Conservation (phyloP, 1,284 basidiomycete genomes). For the Heterobasidion occidentale region DNA sequence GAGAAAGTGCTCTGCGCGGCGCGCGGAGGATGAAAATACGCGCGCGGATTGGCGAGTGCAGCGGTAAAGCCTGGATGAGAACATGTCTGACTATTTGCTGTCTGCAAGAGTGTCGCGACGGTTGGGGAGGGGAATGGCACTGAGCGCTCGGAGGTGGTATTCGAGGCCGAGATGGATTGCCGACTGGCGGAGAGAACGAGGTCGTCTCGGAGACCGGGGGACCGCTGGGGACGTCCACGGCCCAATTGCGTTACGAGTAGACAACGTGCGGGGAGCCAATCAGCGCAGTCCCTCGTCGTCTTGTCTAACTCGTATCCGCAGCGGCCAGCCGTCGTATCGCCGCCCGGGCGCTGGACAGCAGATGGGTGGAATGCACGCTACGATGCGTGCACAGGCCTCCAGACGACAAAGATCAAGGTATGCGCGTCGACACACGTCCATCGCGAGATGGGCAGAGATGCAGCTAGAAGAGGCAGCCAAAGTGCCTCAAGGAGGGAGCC, state of each 20-base stretch:
- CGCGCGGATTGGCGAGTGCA: conserved; percentile 2
- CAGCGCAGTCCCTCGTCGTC: too few relatives aligned
- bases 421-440: too few relatives aligned
- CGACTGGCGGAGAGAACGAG: too few relatives aligned
- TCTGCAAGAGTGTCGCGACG: not conserved
- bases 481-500: not conserved
- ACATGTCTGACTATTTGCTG: not conserved
- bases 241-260: not conserved
- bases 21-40: conserved; percentile 18
- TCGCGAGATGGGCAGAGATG: too few relatives aligned
- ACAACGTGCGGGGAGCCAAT: too few relatives aligned
- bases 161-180: too few relatives aligned
- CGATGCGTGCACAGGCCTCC: too few relatives aligned
- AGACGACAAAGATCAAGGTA: too few relatives aligned
- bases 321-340: too few relatives aligned
- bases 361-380: too few relatives aligned
- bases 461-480: not conserved
- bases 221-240: not conserved
- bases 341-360: too few relatives aligned
- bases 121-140: not conserved
- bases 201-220: not conserved
- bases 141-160: not conserved
- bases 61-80: not conserved
- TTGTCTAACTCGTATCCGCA: too few relatives aligned
- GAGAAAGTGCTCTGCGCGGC: conserved; percentile 24